Base-by-base conservation (phyloP, 2,329 filamentous ascomycete genomes). In the Fusarium mangiferae region DNA sequence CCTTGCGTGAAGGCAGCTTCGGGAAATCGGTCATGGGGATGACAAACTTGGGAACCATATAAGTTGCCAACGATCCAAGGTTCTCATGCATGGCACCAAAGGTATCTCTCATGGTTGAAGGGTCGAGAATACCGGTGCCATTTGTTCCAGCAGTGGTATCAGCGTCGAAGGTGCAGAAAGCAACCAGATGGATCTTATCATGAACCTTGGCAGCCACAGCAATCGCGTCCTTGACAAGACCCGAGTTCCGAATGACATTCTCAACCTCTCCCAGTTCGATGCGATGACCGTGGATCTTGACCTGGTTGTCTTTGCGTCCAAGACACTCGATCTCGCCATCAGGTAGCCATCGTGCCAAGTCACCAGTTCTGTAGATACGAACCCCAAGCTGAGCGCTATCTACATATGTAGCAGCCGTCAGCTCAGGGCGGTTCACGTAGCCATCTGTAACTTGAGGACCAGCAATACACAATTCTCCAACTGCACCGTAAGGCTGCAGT, bases 211-310 rank as follows among this genome's bases (percentile, higher is more conserved):
- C 38, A 28, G 58, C 58, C 1, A 61, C n/a, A 13, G 58, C 36
- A 30, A 61, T 54, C 7, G 59, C 15, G 1, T 62, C 39, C 22
- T 44, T 42, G 11, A 55, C 48, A 13, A 62, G 24, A 17, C 30
- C 39, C 0, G 48, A 55, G n/a, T 42, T 44, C 15, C 59, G 48
- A n/a, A 55, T 62, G 13, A 38, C 39, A n/a, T 62, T 62, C 30
- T 80, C 76, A n/a, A 81, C 66, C 22, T 81, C 79, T 22, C 66
- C 76, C 5, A 77, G 71, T 65, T 80, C 79, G 11, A 79, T 68
- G 8, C 77, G 75, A 22, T 79, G 76, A 6, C 79, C 77, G 14
- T 71, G 69, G 22, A 80, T 66, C 66, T 80, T 80, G 63, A 79
- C 73, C 36, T 80, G 77, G 14, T 73, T 63, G 28, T 80, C 78